Evolutionary conservation across 176 grass and related monocot genomes (phyloP), one percentile per base, ranked within the genome.

Genomic region (Aegilops tauschii): DNA sequence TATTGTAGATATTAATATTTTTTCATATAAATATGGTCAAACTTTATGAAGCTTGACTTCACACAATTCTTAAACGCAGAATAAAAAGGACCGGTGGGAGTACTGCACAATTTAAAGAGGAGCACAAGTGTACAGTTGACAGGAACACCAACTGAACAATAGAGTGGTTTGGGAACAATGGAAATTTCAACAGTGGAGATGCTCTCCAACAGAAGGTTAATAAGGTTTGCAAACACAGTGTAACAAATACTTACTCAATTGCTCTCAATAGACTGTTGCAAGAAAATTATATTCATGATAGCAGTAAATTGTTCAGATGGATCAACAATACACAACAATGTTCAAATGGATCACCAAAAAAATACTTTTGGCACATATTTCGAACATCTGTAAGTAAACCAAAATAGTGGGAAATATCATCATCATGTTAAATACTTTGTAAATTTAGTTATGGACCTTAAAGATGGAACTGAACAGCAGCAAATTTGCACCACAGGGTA

Each of bases 151-250:
- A 30, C 30, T 30, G 30, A 30, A 30, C 30, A 30, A 47, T 47
- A 10, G 9, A 3, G 45, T 47, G 45, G 45, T 13, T 47, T 47
- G 4, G 4, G 47, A 13, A 39, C 69, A 42, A 73, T 73, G 21
- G 2, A 14, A 0, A 27, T 29, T 75, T 14, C 4, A 10, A 10
- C 1, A 49, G 25, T 8, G 25, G 1, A 30, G 3, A 27, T 18
- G 0, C 13, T 49, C 8, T 66, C 4, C 2, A 79, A 28, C 49
- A 52, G 49, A 52, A 17, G 13, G 2, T 16, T 52, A 52, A 52
- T 17, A 49, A 0, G 0, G 45, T 0, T 13, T 13, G 45, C 11
- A 49, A 0, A 5, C 44, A 45, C 1, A 14, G 12, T 0, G 44
- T 5, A 14, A 52, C 47, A 69, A 79, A 2, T 47, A 56, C 29